A percentile compares a stretch with the other conserved stretches of the same genome.
phyloP scores from a whole-genome alignment of 2,329 filamentous ascomycete species.

The Microdochium paspali region DNA sequence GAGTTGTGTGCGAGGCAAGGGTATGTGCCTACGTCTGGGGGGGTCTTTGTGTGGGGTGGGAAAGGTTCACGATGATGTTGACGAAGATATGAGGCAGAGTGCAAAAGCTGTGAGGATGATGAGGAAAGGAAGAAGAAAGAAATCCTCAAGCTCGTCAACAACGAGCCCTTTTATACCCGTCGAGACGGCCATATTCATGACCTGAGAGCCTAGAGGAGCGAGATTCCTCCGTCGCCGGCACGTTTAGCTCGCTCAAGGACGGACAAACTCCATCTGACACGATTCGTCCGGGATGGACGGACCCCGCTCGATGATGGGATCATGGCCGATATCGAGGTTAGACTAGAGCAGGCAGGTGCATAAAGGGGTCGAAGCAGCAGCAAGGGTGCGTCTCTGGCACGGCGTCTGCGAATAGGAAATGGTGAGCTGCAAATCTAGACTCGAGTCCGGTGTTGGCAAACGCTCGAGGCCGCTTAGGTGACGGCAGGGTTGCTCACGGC shows the following conservation, averaged over 20 bases:
- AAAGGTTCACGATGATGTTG: slow-evolving; percentile 7
- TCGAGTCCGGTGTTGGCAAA: neutral
- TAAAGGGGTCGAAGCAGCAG: neutral
- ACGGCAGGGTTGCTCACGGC: neutral
- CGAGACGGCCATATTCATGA: slow-evolving; percentile 3
- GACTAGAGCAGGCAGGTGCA: slow-evolving; percentile 18
- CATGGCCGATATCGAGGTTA: slow-evolving; percentile 4
- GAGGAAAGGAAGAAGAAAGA: slow-evolving; percentile 45
- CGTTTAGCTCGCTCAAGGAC: slow-evolving; percentile 4
- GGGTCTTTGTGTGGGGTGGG: no score
- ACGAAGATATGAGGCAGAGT: slow-evolving; percentile 11
- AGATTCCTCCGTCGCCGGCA: neutral
- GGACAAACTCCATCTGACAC: slow-evolving; percentile 19
- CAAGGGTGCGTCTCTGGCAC: neutral
- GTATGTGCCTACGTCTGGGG: no score
- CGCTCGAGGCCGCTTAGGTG: neutral
- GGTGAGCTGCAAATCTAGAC: neutral
- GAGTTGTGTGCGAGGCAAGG: slow-evolving; percentile 6
- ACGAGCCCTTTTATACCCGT: slow-evolving; percentile 57
- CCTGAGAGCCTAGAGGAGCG: neutral
- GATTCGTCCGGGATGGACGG: slow-evolving; percentile 17
- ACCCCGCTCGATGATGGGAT: slow-evolving; percentile 25
- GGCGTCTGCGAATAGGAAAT: neutral
- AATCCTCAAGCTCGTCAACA: slow-evolving; percentile 31
- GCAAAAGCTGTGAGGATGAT: slow-evolving; percentile 25